These are phyloP conservation scores for Hypoxylon subgilvum DNA, from an alignment of 495 filamentous ascomycete species.

Conservation along the genomic window DNA sequence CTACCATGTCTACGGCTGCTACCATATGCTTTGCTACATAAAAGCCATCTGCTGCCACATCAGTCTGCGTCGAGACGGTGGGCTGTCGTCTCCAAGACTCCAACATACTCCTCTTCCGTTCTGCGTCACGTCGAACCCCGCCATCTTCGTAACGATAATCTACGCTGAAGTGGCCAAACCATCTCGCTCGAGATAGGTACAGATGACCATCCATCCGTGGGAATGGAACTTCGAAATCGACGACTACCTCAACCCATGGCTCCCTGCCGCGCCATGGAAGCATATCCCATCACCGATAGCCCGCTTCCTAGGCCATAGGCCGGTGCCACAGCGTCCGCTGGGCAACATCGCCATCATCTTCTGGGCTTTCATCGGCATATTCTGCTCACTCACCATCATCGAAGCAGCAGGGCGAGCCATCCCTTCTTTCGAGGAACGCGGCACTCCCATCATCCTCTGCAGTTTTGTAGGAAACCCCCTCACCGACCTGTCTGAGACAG, in stretches of 20 bases:
- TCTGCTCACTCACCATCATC: conserved; percentile 49
- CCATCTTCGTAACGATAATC: neutral
- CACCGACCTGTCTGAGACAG: neutral
- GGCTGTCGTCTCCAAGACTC: no score
- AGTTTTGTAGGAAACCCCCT: conserved; percentile 56
- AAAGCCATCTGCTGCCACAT: no score
- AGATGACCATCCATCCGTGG: conserved; percentile 27
- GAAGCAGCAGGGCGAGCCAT: conserved; percentile 50
- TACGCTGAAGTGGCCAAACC: neutral
- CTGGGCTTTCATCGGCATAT: conserved; percentile 62
- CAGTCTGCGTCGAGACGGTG: no score
- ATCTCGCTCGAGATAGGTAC: neutral
- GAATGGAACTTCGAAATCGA: conserved; percentile 70
- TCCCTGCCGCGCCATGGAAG: conserved; percentile 59
- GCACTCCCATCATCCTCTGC: conserved; percentile 57
- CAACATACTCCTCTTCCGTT: neutral
- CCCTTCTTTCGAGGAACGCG: conserved; percentile 42
- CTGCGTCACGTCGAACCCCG: neutral
- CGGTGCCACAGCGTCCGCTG: conserved; percentile 38
- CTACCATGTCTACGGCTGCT: no score
- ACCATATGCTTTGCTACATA: no score
- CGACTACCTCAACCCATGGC: conserved; percentile 63
- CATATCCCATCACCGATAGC: conserved; percentile 53
- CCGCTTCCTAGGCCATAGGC: conserved; percentile 60
- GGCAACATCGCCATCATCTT: conserved; percentile 59